Evolutionary conservation across 805 yeast genomes (phyloP).

Genomic region (Wickerhamomyces tratensis): DNA sequence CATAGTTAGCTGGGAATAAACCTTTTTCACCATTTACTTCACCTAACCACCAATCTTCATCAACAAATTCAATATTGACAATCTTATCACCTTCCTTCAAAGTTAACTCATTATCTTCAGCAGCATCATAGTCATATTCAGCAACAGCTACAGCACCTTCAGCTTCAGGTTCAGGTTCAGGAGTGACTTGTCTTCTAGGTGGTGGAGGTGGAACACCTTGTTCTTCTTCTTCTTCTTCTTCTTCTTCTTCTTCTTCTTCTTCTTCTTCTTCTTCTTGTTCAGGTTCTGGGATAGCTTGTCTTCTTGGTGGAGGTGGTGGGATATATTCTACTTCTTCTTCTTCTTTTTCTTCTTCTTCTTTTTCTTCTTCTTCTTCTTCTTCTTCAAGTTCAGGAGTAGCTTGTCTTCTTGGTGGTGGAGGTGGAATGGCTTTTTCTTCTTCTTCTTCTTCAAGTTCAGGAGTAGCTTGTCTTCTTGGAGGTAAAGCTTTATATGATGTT

Average conservation of each 20-base stretch:
- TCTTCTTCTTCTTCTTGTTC: slow-evolving; percentile 6
- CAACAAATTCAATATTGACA: slow-evolving; percentile 75
- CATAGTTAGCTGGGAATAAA: slow-evolving; percentile 89
- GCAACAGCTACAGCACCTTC: slow-evolving; percentile 52
- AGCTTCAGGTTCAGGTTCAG: slow-evolving; percentile 14
- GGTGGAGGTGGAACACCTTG: slow-evolving; percentile 6
- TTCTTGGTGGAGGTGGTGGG: slow-evolving; percentile 18
- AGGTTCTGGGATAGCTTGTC: slow-evolving; percentile 13
- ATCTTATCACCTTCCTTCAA: slow-evolving; percentile 81
- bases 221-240: slow-evolving; percentile 6
- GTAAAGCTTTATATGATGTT: slow-evolving; percentile 2
- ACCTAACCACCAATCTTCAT: slow-evolving; percentile 98
- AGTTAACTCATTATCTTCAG: slow-evolving; percentile 83
- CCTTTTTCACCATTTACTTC: slow-evolving; percentile 66
- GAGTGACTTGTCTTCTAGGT: slow-evolving; percentile 4
- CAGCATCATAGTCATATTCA: slow-evolving; percentile 83
- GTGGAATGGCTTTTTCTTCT: slow-evolving; percentile 9
- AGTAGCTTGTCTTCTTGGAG: slow-evolving; percentile 2
- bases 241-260: slow-evolving; percentile 8
- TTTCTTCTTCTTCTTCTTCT: slow-evolving; percentile 5
- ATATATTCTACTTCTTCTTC: slow-evolving; percentile 7
- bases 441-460: slow-evolving; percentile 1
- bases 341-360: slow-evolving; percentile 4
- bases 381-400: slow-evolving; percentile 11
- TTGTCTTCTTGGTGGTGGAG: slow-evolving; percentile 16